Conservation (phyloP, 2,329 filamentous ascomycete genomes). For the Biscogniauxia mediterranea region DNA sequence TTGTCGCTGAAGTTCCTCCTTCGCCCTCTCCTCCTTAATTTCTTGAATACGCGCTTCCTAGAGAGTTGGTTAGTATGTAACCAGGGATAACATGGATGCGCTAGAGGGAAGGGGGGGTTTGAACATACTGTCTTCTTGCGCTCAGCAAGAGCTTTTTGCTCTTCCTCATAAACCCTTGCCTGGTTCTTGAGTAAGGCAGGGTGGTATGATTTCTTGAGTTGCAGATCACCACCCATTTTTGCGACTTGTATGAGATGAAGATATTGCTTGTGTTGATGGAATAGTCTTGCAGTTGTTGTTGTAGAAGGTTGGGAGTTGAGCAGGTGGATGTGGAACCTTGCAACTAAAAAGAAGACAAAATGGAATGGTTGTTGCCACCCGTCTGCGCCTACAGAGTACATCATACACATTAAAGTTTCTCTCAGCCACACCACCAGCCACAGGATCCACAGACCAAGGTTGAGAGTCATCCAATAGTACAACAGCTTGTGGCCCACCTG, state of each 20-base stretch:
- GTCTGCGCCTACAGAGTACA: too few species aligned
- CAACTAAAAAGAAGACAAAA: not conserved
- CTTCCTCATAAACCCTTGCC: conserved; percentile 79
- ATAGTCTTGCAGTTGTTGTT: not conserved
- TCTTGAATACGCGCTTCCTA: conserved; percentile 85
- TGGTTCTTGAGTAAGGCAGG: conserved; percentile 89
- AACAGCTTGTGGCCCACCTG: too few species aligned
- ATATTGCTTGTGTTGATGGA: not conserved
- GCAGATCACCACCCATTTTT: conserved; percentile 89
- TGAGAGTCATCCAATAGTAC: too few species aligned
- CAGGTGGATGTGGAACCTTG: not conserved
- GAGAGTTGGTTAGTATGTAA: not conserved
- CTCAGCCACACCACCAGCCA: not conserved
- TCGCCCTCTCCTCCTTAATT: conserved; percentile 86
- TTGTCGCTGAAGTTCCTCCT: conserved; percentile 86
- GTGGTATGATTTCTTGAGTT: conserved; percentile 94
- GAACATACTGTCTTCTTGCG: conserved; percentile 71
- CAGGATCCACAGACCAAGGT: not conserved
- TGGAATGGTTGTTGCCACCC: not conserved
- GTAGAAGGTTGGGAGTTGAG: too few species aligned
- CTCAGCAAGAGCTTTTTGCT: conserved; percentile 78
- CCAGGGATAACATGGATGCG: not conserved
- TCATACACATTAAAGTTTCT: too few species aligned
- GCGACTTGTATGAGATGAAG: conserved; percentile 14
- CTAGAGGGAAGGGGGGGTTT: not conserved